Evolutionary conservation across 176 grass and related monocot species (phyloP).

Genomic region (Alloteropsis semialata): DNA sequence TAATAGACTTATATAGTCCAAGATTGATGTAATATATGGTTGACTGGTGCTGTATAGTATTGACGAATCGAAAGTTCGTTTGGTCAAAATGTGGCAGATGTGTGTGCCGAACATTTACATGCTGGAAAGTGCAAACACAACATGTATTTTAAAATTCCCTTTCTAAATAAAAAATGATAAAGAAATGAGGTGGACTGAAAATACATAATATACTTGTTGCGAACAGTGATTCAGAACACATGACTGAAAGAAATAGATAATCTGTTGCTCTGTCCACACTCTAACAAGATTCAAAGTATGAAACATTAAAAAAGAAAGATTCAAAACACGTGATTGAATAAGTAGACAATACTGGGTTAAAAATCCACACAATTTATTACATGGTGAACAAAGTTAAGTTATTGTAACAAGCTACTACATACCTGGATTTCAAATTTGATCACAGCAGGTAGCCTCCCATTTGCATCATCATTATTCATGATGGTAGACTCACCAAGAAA

Average conservation of each 20-base stretch:
- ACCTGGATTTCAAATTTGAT: constrained; percentile 99
- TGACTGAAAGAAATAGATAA: not conserved
- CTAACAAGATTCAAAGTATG: not conserved
- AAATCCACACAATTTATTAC: not conserved
- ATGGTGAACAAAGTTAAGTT: not conserved
- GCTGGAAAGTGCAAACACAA: not conserved
- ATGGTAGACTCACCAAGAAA: constrained; percentile 59
- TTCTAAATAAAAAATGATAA: not conserved
- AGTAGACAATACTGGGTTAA: not conserved
- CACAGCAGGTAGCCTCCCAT: constrained; percentile 46
- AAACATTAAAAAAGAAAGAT: too few species aligned
- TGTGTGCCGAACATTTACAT: not conserved
- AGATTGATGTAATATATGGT: not conserved
- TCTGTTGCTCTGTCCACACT: constrained; percentile 10
- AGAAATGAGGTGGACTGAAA: not conserved
- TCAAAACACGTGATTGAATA: not conserved
- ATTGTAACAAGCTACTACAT: not conserved
- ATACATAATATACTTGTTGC: not conserved
- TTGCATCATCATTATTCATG: constrained; percentile 54
- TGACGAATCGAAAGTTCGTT: not conserved
- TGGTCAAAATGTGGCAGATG: not conserved
- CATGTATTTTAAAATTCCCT: not conserved
- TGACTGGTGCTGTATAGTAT: not conserved
- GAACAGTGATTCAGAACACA: not conserved
- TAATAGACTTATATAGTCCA: not conserved